Percentiles rank a stretch among this genome's conserved stretches.
Conservation (phyloP, 768 basidiomycete genomes). For the Rhodotorula graminis region DNA sequence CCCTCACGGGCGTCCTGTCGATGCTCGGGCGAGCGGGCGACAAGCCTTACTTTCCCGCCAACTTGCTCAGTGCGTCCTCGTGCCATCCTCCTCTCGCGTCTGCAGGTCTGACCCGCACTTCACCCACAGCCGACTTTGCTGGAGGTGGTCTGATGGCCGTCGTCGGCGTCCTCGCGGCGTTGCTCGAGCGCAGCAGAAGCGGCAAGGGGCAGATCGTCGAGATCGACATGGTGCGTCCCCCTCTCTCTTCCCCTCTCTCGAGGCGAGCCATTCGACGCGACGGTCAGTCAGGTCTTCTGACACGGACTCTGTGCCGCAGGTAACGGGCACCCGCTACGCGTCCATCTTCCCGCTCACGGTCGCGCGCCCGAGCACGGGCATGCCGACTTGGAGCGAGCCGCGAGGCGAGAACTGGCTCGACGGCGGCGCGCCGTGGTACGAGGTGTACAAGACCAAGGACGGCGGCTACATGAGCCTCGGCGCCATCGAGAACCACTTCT, state of each 20-base stretch:
- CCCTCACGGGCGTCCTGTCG: conserved; percentile 65
- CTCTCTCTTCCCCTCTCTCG: neutral
- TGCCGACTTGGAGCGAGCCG: conserved; percentile 47
- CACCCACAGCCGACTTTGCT: conserved; percentile 63
- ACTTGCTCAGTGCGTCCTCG: conserved; percentile 52
- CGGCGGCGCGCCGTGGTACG: conserved; percentile 71
- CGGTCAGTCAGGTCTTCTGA: too few species aligned
- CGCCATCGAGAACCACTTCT: conserved; percentile 39
- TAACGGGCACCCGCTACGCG: conserved; percentile 73
- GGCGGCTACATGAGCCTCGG: conserved; percentile 67
- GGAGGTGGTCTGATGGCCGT: conserved; percentile 72
- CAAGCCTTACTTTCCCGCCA: conserved; percentile 67
- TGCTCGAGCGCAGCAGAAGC: conserved; percentile 62
- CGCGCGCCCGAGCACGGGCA: conserved; percentile 45
- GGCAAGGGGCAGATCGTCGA: conserved; percentile 70
- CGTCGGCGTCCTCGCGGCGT: conserved; percentile 66
- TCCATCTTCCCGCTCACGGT: conserved; percentile 64
- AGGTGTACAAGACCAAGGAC: conserved; percentile 66
- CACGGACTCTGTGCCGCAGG: conserved; percentile 55
- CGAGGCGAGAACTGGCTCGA: conserved; percentile 61
- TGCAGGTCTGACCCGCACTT: neutral
- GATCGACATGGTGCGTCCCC: conserved; percentile 62
- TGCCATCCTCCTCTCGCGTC: neutral
- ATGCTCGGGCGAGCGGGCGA: conserved; percentile 63
- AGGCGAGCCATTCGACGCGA: neutral